Evolutionary conservation across 108 stramenopile genomes (phyloP), one percentile per base, ranked within the genome.

Genomic region (Bacterosira constricta): DNA sequence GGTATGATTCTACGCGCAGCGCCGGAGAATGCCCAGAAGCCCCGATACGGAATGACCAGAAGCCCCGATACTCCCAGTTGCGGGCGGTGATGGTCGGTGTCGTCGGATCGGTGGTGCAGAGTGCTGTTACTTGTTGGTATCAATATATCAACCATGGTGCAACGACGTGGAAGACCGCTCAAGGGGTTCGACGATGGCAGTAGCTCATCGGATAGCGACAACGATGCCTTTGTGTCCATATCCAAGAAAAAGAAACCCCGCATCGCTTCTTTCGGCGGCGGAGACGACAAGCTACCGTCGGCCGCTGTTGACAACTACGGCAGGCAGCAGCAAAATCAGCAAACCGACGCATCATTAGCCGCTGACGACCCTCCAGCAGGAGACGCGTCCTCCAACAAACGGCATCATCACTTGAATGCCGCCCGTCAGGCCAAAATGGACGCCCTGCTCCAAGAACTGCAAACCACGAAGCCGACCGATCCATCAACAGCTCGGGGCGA

Each of bases 381-480:
- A 15, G 63, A 42, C n/a, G n/a, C 35, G 0, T 52, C 71, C 49
- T 59, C 72, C 27, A 66, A 29, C 64, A 82, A 77, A 38, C 69
- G 81, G 13, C 81, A 82, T 42, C 81, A 82, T 52, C 71, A 82
- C 56, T 9, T 65, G 35, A 71, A 57, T 31, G 46, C 76, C 55
- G 51, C 69, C 31, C 76, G 93, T 27, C 85, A 87, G 57, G 79
- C 83, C 7, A 88, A 90, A 66, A 91, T 94, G 90, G 88, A 94
- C 60, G 90, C 93, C 4, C 56, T 94, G 0, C 44, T 94, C 9
- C 55, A 84, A 52, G 93, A 94, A 51, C 42, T 94, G 11, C 83
- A 86, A 62, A 62, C 73, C 6, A 80, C 88, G 36, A 85, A 83
- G 51, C 66, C 74, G 39, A 27, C 77, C 15, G 77, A 78, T 38